Evolutionary conservation across 1,284 basidiomycete species (phyloP).

Genomic region (Leccinum laetum): DNA sequence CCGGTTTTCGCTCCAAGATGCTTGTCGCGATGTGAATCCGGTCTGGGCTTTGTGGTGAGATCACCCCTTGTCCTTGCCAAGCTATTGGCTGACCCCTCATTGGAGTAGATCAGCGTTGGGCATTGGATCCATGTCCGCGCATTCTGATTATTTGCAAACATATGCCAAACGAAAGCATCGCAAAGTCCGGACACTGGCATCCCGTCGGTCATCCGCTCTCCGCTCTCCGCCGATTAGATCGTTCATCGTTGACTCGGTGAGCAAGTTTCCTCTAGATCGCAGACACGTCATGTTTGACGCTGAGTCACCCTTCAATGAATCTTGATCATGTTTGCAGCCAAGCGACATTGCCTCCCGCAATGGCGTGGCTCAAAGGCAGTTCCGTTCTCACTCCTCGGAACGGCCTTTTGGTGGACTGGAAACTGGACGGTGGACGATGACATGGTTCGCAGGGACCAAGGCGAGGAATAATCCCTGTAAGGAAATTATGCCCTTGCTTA

Average conservation of each 20-base stretch:
- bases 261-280: constrained; percentile 15
- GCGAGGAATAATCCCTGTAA: constrained; percentile 42
- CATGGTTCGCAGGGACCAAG: constrained; percentile 41
- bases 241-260: constrained; percentile 14
- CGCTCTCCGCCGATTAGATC: background rate
- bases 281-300: constrained; percentile 46
- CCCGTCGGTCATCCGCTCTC: constrained; percentile 1
- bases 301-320: constrained; percentile 41
- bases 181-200: constrained; percentile 9
- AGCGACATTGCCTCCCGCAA: constrained; percentile 43
- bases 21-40: constrained; percentile 17
- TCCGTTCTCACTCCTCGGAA: constrained; percentile 46
- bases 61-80: background rate
- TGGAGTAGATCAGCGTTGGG: constrained; percentile 20
- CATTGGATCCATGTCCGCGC: constrained; percentile 23
- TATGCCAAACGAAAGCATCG: constrained; percentile 18
- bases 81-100: background rate
- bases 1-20: constrained; percentile 41
- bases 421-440: constrained; percentile 35
- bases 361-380: constrained; percentile 44
- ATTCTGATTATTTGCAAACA: constrained; percentile 15
- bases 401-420: constrained; percentile 47
- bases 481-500: constrained; percentile 54
- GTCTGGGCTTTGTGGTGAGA: constrained; percentile 25
- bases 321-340: constrained; percentile 41